Evolutionary conservation across 129 eudicot species (phyloP), one percentile per base, ranked within the genome.

Genomic region (carrot (Daucus carota)): DNA sequence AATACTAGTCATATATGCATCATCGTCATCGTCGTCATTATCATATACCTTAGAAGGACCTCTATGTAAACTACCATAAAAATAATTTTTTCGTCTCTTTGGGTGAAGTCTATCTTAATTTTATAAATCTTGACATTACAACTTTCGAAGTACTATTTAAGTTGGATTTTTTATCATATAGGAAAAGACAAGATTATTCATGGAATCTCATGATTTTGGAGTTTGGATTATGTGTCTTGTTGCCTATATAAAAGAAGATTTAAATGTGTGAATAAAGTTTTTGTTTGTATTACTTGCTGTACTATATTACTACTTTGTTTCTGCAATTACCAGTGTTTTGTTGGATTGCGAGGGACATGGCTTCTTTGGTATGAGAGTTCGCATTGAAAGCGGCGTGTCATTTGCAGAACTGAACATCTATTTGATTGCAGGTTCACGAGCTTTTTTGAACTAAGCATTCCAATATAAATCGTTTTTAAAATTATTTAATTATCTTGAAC

Each of bases 181-280:
- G 70, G 70, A 14, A 29, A 63, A 29, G 70, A 63, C 70, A 63
- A 63, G 16, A 63, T 14, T 3, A 4, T 63, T 15, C 38, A 63
- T 29, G 70, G 70, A 63, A 63, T 63, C 70, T 63, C 36, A 63
- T 63, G 70, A 63, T 63, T 3, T 63, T 16, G 70, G 20, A 63
- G 18, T 26, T 63, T 63, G 70, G 70, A 63, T 32, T 26, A 63
- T 29, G 0, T 63, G 70, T 63, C 29, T 63, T 63, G 10, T 1
- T 63, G 70, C 38, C 15, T 28, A 14, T 14, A 63, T 26, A 13
- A 63, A 29, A 63, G 36, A 63, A 63, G 34, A 63, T 63, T 12
- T 63, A 18, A 29, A 63, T 63, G 70, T 63, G 65, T 57, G 13
- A 1, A 57, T 24, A 0, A 57, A 2, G 1, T n/a, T 57, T 57